Evolutionary conservation across 192 early-diverging fungal genomes (phyloP), one percentile per base, ranked within the genome.

Genomic region (Tieghemiomyces parasiticus): DNA sequence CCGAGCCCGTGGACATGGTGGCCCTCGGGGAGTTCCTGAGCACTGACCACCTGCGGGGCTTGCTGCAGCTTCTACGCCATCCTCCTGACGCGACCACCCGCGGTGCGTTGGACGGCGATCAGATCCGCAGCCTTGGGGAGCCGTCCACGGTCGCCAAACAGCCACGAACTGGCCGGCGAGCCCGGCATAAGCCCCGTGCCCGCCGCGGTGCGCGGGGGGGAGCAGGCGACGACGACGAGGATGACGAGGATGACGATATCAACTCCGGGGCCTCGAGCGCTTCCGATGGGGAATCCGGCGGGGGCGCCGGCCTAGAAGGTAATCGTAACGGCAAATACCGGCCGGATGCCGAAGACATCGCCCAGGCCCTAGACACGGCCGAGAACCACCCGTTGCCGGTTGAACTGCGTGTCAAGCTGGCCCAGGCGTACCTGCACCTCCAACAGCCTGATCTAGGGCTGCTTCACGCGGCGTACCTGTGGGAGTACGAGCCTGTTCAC

Each of bases 371-470:
- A 1, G n/a, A 63, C 44, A 51, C 61, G 10, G 33, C 45, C 26
- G 48, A 51, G 19, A 63, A 63, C 45, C 64, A 63, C 49, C 55
- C 61, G 9, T 68, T 95, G 31, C 93, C 93, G 0, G 65, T 93
- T 0, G 91, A 96, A 69, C 72, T 98, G 51, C 81, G 90, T 24
- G 81, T 87, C 52, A 88, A 88, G 65, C 77, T 92, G 31, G 95
- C 90, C 2, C 81, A 89, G 82, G 49, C 46, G 24, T 60, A 58
- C 35, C 16, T 58, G 4, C n/a, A 25, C 16, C 55, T 58, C 1
- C 55, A 58, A 38, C 55, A 58, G n/a, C 34, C 55, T 2, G 55
- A 58, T 9, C 8, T 35, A 16, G 55, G 55, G 22, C 67, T 89
- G 81, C 61, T 61, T 12, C 85, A 91, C 62, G 85, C 90, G 64